Evolutionary conservation across 1,284 basidiomycete genomes (phyloP).

Genomic region (Cryptococcus depauperatus): DNA sequence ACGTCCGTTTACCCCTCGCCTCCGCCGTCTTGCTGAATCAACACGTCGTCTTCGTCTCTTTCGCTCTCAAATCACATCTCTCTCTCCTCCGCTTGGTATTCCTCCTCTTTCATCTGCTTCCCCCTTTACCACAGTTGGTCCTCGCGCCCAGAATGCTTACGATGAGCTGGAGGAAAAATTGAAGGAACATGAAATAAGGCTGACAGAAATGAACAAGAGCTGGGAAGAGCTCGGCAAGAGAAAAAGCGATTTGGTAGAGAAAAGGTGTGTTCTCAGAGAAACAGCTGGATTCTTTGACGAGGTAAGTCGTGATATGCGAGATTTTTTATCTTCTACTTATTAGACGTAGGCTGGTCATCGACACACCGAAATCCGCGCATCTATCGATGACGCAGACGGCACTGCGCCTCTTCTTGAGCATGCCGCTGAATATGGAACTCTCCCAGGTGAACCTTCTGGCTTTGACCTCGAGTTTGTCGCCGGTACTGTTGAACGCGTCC

Average conservation of each 20-base stretch:
- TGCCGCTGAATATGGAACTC: constrained; percentile 56
- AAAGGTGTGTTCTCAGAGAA: constrained; percentile 84
- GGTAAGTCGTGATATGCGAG: constrained; percentile 46
- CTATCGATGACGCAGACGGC: constrained; percentile 74
- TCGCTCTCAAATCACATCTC: constrained; percentile 72
- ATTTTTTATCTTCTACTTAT: neutral
- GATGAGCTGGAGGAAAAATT: constrained; percentile 88
- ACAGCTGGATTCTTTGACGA: constrained; percentile 94
- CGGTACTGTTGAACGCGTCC: constrained; percentile 88
- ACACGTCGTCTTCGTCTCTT: constrained; percentile 90
- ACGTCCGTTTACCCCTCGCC: constrained; percentile 93
- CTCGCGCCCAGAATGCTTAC: constrained; percentile 82
- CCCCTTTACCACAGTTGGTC: constrained; percentile 74
- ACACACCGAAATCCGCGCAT: constrained; percentile 69
- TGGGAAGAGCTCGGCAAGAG: constrained; percentile 85
- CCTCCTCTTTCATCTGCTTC: constrained; percentile 73
- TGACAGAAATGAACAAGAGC: constrained; percentile 87
- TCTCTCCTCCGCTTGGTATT: constrained; percentile 60
- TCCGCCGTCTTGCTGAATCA: constrained; percentile 92
- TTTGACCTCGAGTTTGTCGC: constrained; percentile 92
- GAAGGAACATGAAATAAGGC: constrained; percentile 74
- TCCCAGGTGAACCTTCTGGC: constrained; percentile 52
- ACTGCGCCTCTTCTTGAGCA: constrained; percentile 85
- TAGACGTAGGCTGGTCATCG: constrained; percentile 63
- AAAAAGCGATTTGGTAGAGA: constrained; percentile 82